Evolutionary conservation across 202 grass and related monocot species (phyloP), one percentile per base, ranked within the genome.

Genomic region (Bolboschoenoplectus hybrid): DNA sequence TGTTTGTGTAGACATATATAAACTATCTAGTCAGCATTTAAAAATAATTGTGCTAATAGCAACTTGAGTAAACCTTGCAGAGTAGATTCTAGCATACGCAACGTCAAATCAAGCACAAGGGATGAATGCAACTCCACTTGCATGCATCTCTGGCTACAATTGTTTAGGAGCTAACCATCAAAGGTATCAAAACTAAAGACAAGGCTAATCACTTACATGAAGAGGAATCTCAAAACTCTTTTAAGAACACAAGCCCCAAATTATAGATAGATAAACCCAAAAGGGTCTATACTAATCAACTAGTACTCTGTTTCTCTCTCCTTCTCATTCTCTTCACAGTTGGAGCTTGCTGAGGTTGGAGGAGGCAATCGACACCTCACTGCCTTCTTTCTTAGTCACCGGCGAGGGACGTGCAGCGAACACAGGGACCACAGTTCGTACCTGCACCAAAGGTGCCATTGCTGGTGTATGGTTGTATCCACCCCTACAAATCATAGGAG

Each of bases 381-480:
- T 41, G 0, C 84, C 85, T 46, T 91, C 85, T 67, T 89, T 85
- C 65, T 89, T 86, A 2, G 63, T 63, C 5, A 16, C 13, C 7
- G 62, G 85, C 36, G 35, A 9, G 7, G 85, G 78, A 26, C 89
- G 93, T 46, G 91, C 87, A 62, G 91, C 88, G 68, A 82, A 95
- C 8, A 95, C 91, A 0, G 93, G 93, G 68, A 95, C 83, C 64
- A 95, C 93, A 0, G 93, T 91, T 49, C 93, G 89, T 80, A 95
- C 65, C 70, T 89, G 90, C 85, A 95, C 93, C 5, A 91, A 90
- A 80, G 93, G 89, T 40, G 93, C 89, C 61, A 86, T 44, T 69
- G 89, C 88, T 7, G 77, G 81, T 52, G 88, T 40, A 39, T 66
- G 35, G 47, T 84, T 75, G n/a, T 74, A 86, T 61, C 86, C 89